Evolutionary conservation across 805 yeast species (phyloP).

Genomic region (Suhomyces canberraensis): DNA sequence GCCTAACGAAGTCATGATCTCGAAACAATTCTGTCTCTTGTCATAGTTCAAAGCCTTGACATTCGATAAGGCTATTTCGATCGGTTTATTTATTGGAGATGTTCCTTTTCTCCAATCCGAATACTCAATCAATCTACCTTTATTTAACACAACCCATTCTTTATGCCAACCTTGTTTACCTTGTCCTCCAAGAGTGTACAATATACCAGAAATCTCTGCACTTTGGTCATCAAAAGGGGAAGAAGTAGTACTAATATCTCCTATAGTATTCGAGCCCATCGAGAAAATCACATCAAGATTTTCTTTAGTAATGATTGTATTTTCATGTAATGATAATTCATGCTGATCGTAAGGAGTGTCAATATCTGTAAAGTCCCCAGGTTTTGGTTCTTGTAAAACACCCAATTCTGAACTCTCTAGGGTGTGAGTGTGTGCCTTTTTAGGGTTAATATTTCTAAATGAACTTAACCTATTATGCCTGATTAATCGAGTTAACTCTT

Average conservation of each 20-base stretch:
- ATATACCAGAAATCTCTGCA: slow-evolving; percentile 43
- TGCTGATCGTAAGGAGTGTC: not conserved
- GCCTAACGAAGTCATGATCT: slow-evolving; percentile 67
- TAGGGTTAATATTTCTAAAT: not conserved
- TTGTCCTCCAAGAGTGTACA: slow-evolving; percentile 58
- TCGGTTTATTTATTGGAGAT: slow-evolving; percentile 59
- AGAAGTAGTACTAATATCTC: not conserved
- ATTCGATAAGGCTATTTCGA: slow-evolving; percentile 67
- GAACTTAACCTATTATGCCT: slow-evolving; percentile 23
- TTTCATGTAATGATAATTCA: slow-evolving; percentile 7
- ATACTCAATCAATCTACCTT: slow-evolving; percentile 68
- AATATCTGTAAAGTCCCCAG: not conserved
- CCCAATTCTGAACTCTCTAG: not conserved
- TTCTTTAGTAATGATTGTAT: slow-evolving; percentile 18
- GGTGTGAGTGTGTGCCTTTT: not conserved
- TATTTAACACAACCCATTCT: slow-evolving; percentile 74
- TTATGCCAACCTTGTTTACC: slow-evolving; percentile 80
- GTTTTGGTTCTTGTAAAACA: not conserved
- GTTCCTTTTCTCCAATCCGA: slow-evolving; percentile 77
- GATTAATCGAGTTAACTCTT: slow-evolving; percentile 35
- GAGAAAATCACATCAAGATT: slow-evolving; percentile 31
- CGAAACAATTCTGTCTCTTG: slow-evolving; percentile 61
- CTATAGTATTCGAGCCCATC: slow-evolving; percentile 1
- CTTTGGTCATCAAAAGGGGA: slow-evolving; percentile 14
- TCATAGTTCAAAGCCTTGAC: slow-evolving; percentile 49